Evolutionary conservation across 2,329 filamentous ascomycete genomes (phyloP).

Genomic region (Apiospora hydei): DNA sequence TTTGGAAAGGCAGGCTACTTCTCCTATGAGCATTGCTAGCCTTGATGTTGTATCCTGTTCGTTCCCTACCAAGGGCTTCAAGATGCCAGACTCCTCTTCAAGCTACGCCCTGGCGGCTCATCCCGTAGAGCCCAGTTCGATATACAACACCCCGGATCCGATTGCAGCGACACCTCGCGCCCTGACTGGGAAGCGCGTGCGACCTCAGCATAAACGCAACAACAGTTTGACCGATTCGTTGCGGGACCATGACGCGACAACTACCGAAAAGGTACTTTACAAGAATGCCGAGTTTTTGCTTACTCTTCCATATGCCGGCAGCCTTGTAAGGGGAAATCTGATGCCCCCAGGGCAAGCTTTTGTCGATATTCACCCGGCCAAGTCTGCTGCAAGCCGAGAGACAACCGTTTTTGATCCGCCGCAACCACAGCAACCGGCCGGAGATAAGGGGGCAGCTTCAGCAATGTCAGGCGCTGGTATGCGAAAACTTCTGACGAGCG

Average conservation of each 20-base stretch:
- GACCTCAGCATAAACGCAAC: conserved; percentile 76
- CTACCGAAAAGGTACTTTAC: conserved; percentile 56
- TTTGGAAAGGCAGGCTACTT: conserved; percentile 49
- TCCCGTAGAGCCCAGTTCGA: conserved; percentile 60
- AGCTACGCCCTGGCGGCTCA: conserved; percentile 59
- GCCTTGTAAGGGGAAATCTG: conserved; percentile 85
- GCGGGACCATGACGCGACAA: conserved; percentile 65
- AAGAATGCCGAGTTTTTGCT: conserved; percentile 66
- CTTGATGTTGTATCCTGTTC: conserved; percentile 70
- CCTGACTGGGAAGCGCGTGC: conserved; percentile 64
- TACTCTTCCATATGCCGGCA: conserved; percentile 76
- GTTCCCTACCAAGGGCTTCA: conserved; percentile 62
- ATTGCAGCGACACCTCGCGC: conserved; percentile 66
- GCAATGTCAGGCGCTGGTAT: conserved; percentile 77
- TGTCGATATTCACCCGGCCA: conserved; percentile 70
- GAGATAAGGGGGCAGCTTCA: conserved; percentile 56
- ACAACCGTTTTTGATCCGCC: conserved; percentile 59
- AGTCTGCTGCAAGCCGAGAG: conserved; percentile 52
- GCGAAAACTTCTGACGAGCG: conserved; percentile 85
- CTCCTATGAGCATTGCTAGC: conserved; percentile 65
- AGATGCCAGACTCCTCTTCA: conserved; percentile 48
- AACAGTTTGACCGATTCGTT: conserved; percentile 88
- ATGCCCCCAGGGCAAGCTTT: conserved; percentile 84
- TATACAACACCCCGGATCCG: conserved; percentile 54
- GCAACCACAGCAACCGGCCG: conserved; percentile 43